Evolutionary conservation across 2,329 filamentous ascomycete genomes (phyloP).

Genomic region (Fusarium sp.): DNA sequence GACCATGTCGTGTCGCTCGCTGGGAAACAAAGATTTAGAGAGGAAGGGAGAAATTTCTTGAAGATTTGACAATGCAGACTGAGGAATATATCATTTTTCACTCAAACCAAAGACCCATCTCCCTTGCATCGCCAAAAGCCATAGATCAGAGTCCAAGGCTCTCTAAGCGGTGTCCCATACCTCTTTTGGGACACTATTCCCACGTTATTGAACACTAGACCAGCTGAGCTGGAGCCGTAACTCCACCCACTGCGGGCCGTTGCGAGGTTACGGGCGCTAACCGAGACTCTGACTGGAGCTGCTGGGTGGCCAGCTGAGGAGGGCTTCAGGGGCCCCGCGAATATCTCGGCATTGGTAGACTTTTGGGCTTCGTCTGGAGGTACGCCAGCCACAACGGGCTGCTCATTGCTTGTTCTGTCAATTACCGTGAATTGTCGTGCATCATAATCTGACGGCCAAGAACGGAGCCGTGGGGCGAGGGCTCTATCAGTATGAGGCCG

Average conservation of each 20-base stretch:
- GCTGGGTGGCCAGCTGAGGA: not conserved
- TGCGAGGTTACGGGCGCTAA: not conserved
- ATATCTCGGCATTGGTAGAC: not conserved
- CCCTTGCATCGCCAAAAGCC: not conserved
- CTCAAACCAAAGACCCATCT: not conserved
- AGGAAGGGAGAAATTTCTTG: not conserved
- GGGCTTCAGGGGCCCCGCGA: not conserved
- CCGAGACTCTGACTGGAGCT: not conserved
- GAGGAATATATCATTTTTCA: not conserved
- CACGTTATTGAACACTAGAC: not conserved
- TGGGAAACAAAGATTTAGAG: not conserved
- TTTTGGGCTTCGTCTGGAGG: not conserved
- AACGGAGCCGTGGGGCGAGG: not conserved
- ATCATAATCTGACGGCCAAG: not conserved
- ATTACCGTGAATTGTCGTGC: not conserved
- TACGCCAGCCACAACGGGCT: not conserved
- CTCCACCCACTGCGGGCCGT: not conserved
- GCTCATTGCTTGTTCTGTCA: not conserved
- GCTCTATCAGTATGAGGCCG: not conserved
- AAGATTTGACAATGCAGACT: not conserved
- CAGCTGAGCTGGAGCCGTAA: not conserved
- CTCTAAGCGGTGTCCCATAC: not conserved
- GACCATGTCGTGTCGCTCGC: not conserved
- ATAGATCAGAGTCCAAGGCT: not conserved
- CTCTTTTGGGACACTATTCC: not conserved